Evolutionary conservation across 2,329 filamentous ascomycete genomes (phyloP), one percentile per base, ranked within the genome.

Genomic region (Phialophora verrucosa): DNA sequence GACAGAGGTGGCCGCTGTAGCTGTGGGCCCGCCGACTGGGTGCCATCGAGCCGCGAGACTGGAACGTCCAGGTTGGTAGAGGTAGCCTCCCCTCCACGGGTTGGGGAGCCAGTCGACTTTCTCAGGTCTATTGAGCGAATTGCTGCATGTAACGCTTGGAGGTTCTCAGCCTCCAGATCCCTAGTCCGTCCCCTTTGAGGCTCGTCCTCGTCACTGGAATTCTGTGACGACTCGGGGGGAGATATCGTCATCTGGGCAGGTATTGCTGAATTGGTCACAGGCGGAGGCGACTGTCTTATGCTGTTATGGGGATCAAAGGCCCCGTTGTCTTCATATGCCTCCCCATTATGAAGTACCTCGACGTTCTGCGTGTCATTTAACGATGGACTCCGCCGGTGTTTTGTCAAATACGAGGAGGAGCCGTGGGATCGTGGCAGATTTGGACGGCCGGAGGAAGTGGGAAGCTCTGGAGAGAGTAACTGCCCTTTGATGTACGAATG

Each of bases 191-290:
- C 71, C 57, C 75, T 83, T 72, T 65, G 73, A 29, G 75, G 68
- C 71, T 87, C 88, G 74, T 96, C 92, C 72, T 96, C 92, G 76
- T 97, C 93, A 78, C 93, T 93, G 29, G 90, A 93, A 71, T 90
- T 91, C 47, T 87, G 85, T 6, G 86, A 85, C 38, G 93, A 97
- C 74, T 97, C 94, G 10, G 94, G 94, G 42, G 94, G 94, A 0
- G 94, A 97, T 66, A 96, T 91, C 72, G 97, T 87, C 69, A 92
- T 93, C 68, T 92, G 92, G 69, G 88, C 87, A 50, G 93, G 92
- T 78, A 97, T 95, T 70, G 87, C 82, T 66, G 87, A 85, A 79
- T 92, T 88, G 69, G 88, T 91, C 69, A 92, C 80, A 20, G 92
- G 91, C n/a, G 91, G 90, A 17, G 92, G 92, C 56, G 93, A 96